These are phyloP conservation scores for Psilocybe cubensis DNA, from an alignment of 768 basidiomycete species.

Conservation along the genomic window DNA sequence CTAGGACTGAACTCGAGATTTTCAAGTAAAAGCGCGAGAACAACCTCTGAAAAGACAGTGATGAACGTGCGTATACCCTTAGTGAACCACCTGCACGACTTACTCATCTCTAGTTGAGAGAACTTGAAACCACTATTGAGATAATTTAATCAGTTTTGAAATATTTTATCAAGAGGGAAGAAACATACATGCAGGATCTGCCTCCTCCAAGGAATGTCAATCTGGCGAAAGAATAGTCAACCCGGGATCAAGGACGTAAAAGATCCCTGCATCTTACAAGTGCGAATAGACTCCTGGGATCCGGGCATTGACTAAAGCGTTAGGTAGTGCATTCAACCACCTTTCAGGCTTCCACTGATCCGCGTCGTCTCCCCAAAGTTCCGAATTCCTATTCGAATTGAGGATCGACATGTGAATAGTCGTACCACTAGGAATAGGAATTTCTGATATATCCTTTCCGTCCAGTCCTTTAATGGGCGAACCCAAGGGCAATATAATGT, in stretches of 20 bases:
- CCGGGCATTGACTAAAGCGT: constrained; percentile 15
- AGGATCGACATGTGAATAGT: constrained; percentile 40
- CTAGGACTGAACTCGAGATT: constrained; percentile 29
- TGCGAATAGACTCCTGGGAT: constrained; percentile 21
- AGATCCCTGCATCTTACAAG: constrained; percentile 7
- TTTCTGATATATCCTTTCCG: constrained; percentile 37
- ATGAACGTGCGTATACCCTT: neutral
- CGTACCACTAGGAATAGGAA: constrained; percentile 45
- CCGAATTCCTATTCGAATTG: constrained; percentile 35
- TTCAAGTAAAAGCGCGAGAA: constrained; percentile 30
- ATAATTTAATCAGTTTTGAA: neutral
- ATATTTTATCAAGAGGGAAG: neutral
- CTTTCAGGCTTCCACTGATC: constrained; percentile 25
- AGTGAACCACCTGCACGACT: constrained; percentile 9
- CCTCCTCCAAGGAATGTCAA: constrained; percentile 27
- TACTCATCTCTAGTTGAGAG: constrained; percentile 48
- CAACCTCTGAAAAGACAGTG: constrained; percentile 27
- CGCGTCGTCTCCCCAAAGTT: constrained; percentile 37
- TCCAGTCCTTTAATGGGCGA: constrained; percentile 40
- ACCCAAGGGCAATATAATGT: neutral
- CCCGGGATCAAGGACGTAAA: neutral
- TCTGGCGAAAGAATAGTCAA: constrained; percentile 6
- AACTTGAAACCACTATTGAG: constrained; percentile 40
- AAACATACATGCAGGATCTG: constrained; percentile 23
- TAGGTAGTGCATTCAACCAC: constrained; percentile 22